phyloP scores from a whole-genome alignment of 495 filamentous ascomycete genomes.

The Evernia prunastri region DNA sequence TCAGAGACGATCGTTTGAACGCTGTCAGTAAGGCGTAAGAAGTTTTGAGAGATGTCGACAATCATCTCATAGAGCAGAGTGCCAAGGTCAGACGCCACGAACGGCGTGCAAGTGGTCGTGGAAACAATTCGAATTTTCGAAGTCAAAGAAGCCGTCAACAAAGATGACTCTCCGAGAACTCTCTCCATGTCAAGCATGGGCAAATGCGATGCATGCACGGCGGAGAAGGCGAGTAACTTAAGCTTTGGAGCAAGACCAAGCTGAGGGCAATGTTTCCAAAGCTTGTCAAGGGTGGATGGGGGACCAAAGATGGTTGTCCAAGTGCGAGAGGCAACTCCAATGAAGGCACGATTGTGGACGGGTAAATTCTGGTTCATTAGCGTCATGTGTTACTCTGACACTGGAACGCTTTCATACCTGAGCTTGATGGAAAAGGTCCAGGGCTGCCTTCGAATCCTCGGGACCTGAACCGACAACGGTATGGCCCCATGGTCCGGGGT shows the following conservation, averaged over 20 bases:
- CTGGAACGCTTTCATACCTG: constrained; percentile 7
- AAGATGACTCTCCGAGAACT: constrained; percentile 15
- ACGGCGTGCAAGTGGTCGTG: constrained; percentile 12
- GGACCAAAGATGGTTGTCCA: constrained; percentile 22
- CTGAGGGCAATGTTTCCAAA: constrained; percentile 11
- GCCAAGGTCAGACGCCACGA: constrained; percentile 14
- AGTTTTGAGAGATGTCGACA: constrained; percentile 17
- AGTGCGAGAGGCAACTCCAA: constrained; percentile 13
- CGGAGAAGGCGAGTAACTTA: constrained; percentile 14
- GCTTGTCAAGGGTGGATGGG: constrained; percentile 15
- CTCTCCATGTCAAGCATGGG: constrained; percentile 17
- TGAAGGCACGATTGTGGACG: constrained; percentile 1
- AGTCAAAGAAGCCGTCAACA: constrained; percentile 10
- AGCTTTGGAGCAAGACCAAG: constrained; percentile 17
- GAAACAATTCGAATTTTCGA: constrained; percentile 16
- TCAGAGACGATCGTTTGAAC: constrained; percentile 13
- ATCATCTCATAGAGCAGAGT: constrained; percentile 18
- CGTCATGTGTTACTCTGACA: neutral
- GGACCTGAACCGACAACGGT: constrained; percentile 18
- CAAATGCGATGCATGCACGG: constrained; percentile 19
- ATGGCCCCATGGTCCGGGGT: constrained; percentile 20
- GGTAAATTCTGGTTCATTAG: constrained; percentile 14
- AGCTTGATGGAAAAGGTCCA: constrained; percentile 17
- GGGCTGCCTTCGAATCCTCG: constrained; percentile 5
- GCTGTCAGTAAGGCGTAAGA: constrained; percentile 17